These are phyloP conservation scores for Chamaecrista fasciculata DNA, from an alignment of 306 rosid species.

Conservation along the genomic window DNA sequence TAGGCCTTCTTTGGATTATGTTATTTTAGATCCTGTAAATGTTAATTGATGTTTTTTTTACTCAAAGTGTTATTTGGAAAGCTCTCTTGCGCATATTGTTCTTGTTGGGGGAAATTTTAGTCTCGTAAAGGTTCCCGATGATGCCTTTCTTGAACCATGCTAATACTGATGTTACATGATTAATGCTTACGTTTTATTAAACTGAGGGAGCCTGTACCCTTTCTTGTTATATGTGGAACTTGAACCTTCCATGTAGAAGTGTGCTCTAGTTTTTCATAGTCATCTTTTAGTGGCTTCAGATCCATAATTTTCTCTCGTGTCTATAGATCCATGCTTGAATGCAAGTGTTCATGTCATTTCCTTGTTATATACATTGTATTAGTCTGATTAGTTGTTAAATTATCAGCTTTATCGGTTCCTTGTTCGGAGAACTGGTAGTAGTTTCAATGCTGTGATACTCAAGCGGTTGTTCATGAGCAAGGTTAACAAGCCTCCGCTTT, in stretches of 20 bases:
- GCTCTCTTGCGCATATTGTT: neutral
- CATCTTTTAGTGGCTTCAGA: neutral
- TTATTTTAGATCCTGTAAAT: neutral
- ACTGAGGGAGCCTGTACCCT: constrained; percentile 57
- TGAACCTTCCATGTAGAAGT: neutral
- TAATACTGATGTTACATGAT: constrained; percentile 66
- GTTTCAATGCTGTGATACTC: constrained; percentile 68
- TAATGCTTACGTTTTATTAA: neutral
- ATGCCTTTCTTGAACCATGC: constrained; percentile 55
- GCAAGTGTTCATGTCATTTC: neutral
- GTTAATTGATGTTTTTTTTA: neutral
- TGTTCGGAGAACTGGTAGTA: constrained; percentile 82
- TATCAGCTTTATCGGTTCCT: constrained; percentile 82
- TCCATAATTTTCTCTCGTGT: neutral
- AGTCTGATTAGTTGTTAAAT: constrained; percentile 16
- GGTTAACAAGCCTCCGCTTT: constrained; percentile 81
- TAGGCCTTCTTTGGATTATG: neutral
- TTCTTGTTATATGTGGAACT: neutral
- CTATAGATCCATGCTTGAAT: neutral
- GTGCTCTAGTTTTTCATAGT: neutral
- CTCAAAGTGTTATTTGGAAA: neutral
- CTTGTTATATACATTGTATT: neutral
- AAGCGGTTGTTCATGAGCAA: constrained; percentile 85
- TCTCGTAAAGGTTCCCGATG: constrained; percentile 30
- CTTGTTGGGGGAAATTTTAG: neutral